Base-by-base conservation (phyloP, 805 yeast genomes). In the Alloascoidea africana region DNA sequence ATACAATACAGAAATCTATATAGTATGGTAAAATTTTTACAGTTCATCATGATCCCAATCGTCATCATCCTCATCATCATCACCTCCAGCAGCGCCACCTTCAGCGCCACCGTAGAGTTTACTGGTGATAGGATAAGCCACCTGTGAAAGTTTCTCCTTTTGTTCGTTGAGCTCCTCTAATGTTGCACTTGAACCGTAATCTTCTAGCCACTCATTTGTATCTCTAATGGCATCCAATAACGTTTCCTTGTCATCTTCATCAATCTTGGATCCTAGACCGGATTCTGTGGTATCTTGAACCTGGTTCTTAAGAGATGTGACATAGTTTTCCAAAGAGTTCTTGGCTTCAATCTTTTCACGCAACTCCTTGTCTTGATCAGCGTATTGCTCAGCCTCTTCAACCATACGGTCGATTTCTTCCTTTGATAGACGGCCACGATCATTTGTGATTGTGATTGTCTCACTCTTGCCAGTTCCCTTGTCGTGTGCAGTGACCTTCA, bases 361-460 rank as follows among this genome's bases (percentile, higher is more conserved):
- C 43, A 84, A 69, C 50, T 72, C 76, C 49, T 76, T 78, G 63
- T 89, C 97, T 62, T 86, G 93, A 51, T 82, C 85, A 47, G 94
- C 94, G 53, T 65, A 89, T 65, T 82, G 80, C 63, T 86, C 97
- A 50, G 96, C 96, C 57, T 89, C 97, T 55, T 76, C 91, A 45
- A 89, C 95, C 96, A 89, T 89, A 65, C 89, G 84, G 53, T 89
- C 96, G 52, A 89, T 87, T 46, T 86, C 95, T 44, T 87, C 96
- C 66, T 84, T 80, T 17, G 89, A 70, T 54, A 86, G 72, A 70
- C 96, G 82, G 53, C 95, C 94, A 68, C 84, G 84, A 62, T 86
- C 96, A 54, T 86, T 86, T 52, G 85, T 81, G 57, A 86, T 86
- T 39, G 94, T 84, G 55, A 86, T 82, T 52, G 89, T 78, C 62